A percentile compares a stretch with the other conserved stretches of the same genome.
phyloP scores from a whole-genome alignment of 306 rosid genomes.

The Sechiopsis laciniata region DNA sequence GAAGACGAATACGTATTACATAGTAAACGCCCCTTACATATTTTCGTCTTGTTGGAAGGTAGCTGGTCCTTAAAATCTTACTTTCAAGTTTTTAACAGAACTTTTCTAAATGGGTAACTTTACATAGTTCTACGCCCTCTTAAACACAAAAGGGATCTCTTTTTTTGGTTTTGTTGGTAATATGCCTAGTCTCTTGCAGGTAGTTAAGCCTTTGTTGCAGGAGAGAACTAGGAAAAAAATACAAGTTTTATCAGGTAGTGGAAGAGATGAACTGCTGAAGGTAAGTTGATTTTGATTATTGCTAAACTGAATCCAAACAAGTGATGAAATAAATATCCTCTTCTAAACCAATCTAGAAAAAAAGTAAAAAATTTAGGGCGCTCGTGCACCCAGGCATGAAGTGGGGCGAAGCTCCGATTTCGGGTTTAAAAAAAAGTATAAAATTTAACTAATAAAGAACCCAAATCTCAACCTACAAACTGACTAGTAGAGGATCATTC shows the following conservation, averaged over 20 bases:
- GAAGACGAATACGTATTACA: slow-evolving; percentile 78
- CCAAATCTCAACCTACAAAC: neutral
- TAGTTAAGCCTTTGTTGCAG: slow-evolving; percentile 94
- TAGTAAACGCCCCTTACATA: slow-evolving; percentile 79
- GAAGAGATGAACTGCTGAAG: slow-evolving; percentile 84
- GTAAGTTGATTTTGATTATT: slow-evolving; percentile 28
- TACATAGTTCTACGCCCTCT: neutral
- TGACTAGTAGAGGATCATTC: neutral
- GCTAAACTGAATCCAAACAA: neutral
- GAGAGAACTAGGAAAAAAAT: slow-evolving; percentile 86
- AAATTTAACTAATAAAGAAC: neutral
- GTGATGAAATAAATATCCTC: neutral
- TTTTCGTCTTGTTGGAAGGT: slow-evolving; percentile 96
- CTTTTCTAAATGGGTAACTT: neutral
- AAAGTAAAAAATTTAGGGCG: no score
- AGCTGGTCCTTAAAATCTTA: neutral
- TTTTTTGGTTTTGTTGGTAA: neutral
- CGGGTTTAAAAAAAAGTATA: no score
- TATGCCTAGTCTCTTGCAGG: slow-evolving; percentile 20
- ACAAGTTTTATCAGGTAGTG: slow-evolving; percentile 80
- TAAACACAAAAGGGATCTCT: neutral
- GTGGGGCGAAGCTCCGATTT: no score
- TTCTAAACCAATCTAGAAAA: neutral
- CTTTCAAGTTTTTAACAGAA: slow-evolving; percentile 1
- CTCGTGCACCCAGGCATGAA: no score